These are phyloP conservation scores for Geosmithia flava DNA, from an alignment of 2,329 filamentous ascomycete genomes.

Conservation along the genomic window DNA sequence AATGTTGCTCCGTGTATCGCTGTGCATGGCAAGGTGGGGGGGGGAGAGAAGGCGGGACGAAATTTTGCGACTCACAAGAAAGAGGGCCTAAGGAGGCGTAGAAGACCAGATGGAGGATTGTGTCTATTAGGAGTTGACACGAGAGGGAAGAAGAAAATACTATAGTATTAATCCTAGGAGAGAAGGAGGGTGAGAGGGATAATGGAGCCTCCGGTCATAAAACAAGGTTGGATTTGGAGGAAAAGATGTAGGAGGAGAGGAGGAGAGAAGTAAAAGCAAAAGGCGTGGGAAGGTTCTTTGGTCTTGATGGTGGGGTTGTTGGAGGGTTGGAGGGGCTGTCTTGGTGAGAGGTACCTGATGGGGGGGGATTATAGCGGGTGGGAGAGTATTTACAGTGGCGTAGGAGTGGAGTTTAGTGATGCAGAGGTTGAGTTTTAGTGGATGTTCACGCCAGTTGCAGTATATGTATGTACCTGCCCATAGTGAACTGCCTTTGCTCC, in stretches of 20 bases:
- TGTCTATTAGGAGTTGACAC: neutral
- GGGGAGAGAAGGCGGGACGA: neutral
- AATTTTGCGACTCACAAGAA: neutral
- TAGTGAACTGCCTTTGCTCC: too few relatives aligned
- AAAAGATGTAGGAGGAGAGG: neutral
- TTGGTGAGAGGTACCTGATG: too few relatives aligned
- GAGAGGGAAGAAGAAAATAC: neutral
- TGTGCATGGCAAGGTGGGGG: neutral
- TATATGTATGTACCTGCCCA: too few relatives aligned
- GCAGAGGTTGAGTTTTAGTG: too few relatives aligned
- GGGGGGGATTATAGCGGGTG: too few relatives aligned
- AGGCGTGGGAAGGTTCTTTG: neutral
- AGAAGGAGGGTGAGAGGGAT: neutral
- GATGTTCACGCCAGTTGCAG: too few relatives aligned
- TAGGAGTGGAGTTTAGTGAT: too few relatives aligned
- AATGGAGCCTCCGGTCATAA: neutral
- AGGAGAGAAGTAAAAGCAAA: neutral
- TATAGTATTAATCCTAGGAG: neutral
- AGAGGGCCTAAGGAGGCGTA: neutral
- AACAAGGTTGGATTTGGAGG: neutral
- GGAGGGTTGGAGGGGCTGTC: neutral
- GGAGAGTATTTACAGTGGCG: too few relatives aligned
- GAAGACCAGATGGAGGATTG: neutral
- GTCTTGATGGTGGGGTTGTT: neutral
- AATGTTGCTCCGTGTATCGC: neutral